Conservation (phyloP, 1,139 yeast species). For the Ogataea hybrid region DNA sequence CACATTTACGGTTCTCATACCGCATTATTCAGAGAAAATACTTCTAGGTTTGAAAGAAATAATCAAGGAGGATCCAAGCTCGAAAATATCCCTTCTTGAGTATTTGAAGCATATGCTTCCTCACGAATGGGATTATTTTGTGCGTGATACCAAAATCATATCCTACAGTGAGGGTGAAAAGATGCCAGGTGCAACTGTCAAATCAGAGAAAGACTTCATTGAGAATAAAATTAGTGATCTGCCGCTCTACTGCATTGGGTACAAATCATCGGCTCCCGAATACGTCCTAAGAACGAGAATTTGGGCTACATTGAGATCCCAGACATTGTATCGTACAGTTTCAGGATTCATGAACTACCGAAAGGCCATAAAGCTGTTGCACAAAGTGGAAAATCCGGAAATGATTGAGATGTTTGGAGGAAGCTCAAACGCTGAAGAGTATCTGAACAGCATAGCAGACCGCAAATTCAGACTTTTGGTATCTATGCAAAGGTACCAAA, state of each 20-base stretch:
- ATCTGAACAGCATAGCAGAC: slow-evolving; percentile 42
- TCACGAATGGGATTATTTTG: slow-evolving; percentile 76
- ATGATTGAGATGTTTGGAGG: slow-evolving; percentile 39
- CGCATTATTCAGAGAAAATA: slow-evolving; percentile 81
- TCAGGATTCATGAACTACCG: slow-evolving; percentile 57
- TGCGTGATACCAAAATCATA: slow-evolving; percentile 36
- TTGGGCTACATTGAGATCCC: slow-evolving; percentile 81
- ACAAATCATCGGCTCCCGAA: slow-evolving; percentile 59
- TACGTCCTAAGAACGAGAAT: slow-evolving; percentile 66
- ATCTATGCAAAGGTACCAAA: slow-evolving; percentile 69
- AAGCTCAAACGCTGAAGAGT: slow-evolving; percentile 24
- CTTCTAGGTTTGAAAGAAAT: slow-evolving; percentile 63
- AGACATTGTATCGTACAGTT: slow-evolving; percentile 73
- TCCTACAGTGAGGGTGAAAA: slow-evolving; percentile 21
- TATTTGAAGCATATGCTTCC: slow-evolving; percentile 69
- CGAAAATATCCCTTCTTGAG: slow-evolving; percentile 68
- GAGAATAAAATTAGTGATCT: slow-evolving; percentile 50
- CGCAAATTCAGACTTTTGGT: slow-evolving; percentile 69
- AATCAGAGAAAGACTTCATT: slow-evolving; percentile 33
- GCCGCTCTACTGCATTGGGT: slow-evolving; percentile 72
- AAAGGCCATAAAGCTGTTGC: slow-evolving; percentile 64
- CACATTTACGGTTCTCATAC: slow-evolving; percentile 76
- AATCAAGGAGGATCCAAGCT: slow-evolving; percentile 56
- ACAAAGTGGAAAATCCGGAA: slow-evolving; percentile 60
- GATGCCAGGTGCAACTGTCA: slow-evolving; percentile 18